phyloP scores from a whole-genome alignment of 495 filamentous ascomycete genomes.

The Annulohypoxylon stygium region DNA sequence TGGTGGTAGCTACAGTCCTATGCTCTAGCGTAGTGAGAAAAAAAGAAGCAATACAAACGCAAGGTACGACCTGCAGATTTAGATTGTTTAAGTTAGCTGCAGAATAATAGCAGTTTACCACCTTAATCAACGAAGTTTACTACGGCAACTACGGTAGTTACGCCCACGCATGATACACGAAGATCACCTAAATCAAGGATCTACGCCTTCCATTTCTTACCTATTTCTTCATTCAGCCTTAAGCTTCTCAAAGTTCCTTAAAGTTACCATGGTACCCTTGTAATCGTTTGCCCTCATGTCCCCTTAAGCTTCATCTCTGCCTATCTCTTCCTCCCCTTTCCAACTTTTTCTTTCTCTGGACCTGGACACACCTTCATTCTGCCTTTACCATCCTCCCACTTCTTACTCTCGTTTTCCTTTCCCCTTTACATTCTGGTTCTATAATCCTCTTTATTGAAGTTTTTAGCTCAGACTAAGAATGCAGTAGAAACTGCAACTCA shows the following conservation, averaged over 20 bases:
- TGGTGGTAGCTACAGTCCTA: background rate
- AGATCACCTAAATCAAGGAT: background rate
- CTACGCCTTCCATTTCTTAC: constrained; percentile 1
- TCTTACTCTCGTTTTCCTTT: constrained; percentile 10
- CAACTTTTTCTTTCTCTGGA: constrained; percentile 9
- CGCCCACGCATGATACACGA: constrained; percentile 13
- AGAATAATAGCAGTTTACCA: constrained; percentile 27
- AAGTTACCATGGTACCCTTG: constrained; percentile 34
- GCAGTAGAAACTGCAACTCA: background rate
- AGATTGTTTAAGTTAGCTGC: constrained; percentile 32
- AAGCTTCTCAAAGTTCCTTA: constrained; percentile 24
- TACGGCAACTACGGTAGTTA: constrained; percentile 15
- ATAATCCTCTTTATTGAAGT: background rate
- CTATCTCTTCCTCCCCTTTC: constrained; percentile 16
- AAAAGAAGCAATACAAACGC: constrained; percentile 45
- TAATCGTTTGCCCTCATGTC: constrained; percentile 16
- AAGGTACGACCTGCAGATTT: constrained; percentile 43
- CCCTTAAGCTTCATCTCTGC: constrained; percentile 3
- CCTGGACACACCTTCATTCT: constrained; percentile 15
- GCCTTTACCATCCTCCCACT: constrained; percentile 11
- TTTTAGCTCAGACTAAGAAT: constrained; percentile 22
- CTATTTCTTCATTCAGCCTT: constrained; percentile 35
- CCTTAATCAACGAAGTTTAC: constrained; percentile 29
- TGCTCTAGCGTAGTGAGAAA: constrained; percentile 1
- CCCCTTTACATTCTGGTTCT: background rate